A percentile compares a stretch with the other conserved stretches of the same genome.
Evolutionary conservation across 1,284 basidiomycete species (phyloP).

Genomic region (Fomitopsis betulina): DNA sequence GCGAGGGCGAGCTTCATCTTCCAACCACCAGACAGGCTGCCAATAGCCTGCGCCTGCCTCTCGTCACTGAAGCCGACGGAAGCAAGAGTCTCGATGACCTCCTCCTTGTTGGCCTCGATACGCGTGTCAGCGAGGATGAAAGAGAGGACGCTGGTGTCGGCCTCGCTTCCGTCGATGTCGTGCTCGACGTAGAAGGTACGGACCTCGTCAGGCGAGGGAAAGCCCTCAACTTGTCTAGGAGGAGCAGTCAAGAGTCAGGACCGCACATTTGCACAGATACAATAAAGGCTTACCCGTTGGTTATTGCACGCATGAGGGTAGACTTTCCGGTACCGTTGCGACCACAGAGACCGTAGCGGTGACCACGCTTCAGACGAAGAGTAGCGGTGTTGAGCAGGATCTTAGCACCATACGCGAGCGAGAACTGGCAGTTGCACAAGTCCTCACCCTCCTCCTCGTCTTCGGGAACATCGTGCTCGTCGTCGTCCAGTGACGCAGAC

Average conservation of each 20-base stretch:
- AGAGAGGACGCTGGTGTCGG: slow-evolving; percentile 84
- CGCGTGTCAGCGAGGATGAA: slow-evolving; percentile 90
- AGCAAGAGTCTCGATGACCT: slow-evolving; percentile 77
- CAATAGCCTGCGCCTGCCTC: slow-evolving; percentile 83
- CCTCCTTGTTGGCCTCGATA: slow-evolving; percentile 67
- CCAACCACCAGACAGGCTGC: slow-evolving; percentile 98
- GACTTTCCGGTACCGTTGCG: slow-evolving; percentile 99
- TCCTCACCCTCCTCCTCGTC: slow-evolving; percentile 98
- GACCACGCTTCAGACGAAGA: slow-evolving; percentile 96
- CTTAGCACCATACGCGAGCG: slow-evolving; percentile 97
- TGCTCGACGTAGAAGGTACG: slow-evolving; percentile 99
- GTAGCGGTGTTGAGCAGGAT: slow-evolving; percentile 95
- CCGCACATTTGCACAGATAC: not conserved
- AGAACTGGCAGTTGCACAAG: slow-evolving; percentile 98
- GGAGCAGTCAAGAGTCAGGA: not conserved
- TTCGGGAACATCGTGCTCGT: slow-evolving; percentile 67
- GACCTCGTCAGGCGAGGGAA: slow-evolving; percentile 93
- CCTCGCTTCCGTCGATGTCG: slow-evolving; percentile 96
- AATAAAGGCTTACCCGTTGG: slow-evolving; percentile 55
- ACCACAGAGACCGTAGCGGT: slow-evolving; percentile 97
- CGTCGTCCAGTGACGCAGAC: slow-evolving; percentile 77
- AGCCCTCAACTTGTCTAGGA: slow-evolving; percentile 92
- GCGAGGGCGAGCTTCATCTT: slow-evolving; percentile 99
- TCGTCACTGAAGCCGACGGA: slow-evolving; percentile 90
- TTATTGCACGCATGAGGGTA: slow-evolving; percentile 95